These are phyloP conservation scores for Gymnopilus dilepis DNA, from an alignment of 768 basidiomycete genomes.

Conservation along the genomic window DNA sequence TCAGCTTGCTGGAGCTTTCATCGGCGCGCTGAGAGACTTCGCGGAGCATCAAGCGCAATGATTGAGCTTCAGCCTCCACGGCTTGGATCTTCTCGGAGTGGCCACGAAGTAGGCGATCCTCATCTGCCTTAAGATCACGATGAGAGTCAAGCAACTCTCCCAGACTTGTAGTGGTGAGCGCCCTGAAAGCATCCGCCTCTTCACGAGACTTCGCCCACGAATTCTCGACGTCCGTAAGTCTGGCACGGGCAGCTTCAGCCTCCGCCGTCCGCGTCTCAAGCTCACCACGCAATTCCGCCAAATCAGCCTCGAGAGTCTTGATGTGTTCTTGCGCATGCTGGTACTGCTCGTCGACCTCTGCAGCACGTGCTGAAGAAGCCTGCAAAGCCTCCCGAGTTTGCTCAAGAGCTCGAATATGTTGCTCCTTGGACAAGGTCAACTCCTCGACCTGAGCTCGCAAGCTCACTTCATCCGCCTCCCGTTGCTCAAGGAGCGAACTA, in stretches of 20 bases:
- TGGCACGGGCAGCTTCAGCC: constrained; percentile 66
- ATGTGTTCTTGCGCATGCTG: constrained; percentile 74
- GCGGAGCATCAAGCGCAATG: constrained; percentile 79
- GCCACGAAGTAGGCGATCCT: constrained; percentile 74
- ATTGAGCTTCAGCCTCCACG: constrained; percentile 76
- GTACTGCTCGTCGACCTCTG: constrained; percentile 79
- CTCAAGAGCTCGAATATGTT: constrained; percentile 87
- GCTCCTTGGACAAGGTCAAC: constrained; percentile 70
- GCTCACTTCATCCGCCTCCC: constrained; percentile 76
- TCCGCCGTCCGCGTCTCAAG: constrained; percentile 78
- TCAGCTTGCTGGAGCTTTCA: constrained; percentile 66
- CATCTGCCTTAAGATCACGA: constrained; percentile 82
- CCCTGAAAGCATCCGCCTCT: constrained; percentile 90
- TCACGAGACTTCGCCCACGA: constrained; percentile 91
- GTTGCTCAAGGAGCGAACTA: constrained; percentile 75
- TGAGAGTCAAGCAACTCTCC: constrained; percentile 90
- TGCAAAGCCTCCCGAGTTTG: constrained; percentile 81
- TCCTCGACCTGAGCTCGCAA: constrained; percentile 74
- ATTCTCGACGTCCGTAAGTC: constrained; percentile 83
- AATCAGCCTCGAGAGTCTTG: constrained; percentile 71
- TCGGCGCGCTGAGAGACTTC: constrained; percentile 77
- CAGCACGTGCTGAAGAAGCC: constrained; percentile 75
- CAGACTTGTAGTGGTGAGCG: constrained; percentile 83
- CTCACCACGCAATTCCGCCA: constrained; percentile 81
- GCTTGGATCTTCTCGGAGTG: constrained; percentile 85